Evolutionary conservation across 2,329 filamentous ascomycete genomes (phyloP), one percentile per base, ranked within the genome.

Genomic region (Exophiala lecanii-corni): DNA sequence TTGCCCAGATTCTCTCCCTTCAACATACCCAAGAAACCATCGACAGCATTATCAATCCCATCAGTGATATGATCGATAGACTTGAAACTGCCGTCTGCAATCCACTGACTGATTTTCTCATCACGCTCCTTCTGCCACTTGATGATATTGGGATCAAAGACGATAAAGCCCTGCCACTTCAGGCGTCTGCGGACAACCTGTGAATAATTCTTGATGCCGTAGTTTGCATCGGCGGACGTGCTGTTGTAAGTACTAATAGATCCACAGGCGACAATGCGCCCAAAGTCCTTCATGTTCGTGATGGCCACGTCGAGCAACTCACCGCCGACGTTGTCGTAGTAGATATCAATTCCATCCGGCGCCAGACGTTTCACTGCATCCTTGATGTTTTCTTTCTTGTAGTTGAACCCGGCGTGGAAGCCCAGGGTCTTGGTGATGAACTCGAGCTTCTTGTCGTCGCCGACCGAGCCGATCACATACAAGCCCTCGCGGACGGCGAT

Each of bases 1-100:
- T 89, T 89, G 49, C 85, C 85, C 63, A 89, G 86, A 67, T 89
- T 89, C 62, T 82, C 72, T 31, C 85, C 85, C 57, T 74, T 63
- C n/a, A 89, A 66, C 72, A 89, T 78, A 7, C 77, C 82, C 5
- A 87, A 61, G 44, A 89, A 73, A 0, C 81, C 85, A 35, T 86
- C 75, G 4, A 77, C 66, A 0, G 79, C 82, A 45, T 82, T 76
- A 48, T 89, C 84, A 45, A 89, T 86, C 13, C 84, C 83, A 43
- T 82, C 72, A 0, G 80, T 86, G 15, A 82, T 62, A 54, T 72
- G 67, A 48, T 83, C 66, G 68, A 80, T 78, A 39, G 76, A 74
- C 69, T 82, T 82, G 68, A 89, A 72, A 16, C 70, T 76, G 12
- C 84, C 84, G 4, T 88, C 82, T 2, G 71, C 67, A 37, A 89